Evolutionary conservation across 2,329 filamentous ascomycete species (phyloP), one percentile per base, ranked within the genome.

Genomic region (Fusarium haematococcum): DNA sequence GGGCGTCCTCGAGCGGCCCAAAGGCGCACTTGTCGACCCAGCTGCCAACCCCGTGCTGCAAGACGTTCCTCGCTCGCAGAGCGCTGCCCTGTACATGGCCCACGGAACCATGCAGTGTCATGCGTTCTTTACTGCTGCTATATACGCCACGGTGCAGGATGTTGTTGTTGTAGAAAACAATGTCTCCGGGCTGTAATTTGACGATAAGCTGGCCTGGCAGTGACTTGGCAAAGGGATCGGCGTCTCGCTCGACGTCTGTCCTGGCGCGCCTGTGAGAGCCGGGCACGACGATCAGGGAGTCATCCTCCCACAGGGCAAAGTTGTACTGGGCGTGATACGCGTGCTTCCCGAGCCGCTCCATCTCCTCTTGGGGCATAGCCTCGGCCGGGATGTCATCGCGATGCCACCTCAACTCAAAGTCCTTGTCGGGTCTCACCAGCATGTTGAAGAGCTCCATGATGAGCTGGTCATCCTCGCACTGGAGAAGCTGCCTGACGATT

Each of bases 371-470:
- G 0, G 90, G 80, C 0, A 86, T 87, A 0, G 91, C 93, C 1
- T 87, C 86, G n/a, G 91, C 87, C 4, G 91, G 86, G 56, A 97
- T 92, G 79, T 97, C 94, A 79, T 98, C 95, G 35, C 95, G 87
- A 81, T 98, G 95, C 95, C 95, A 97, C 58, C 92, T 86, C 59
- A 98, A 87, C 78, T 90, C 90, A 78, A 96, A 97, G 74, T 92
- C 90, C 4, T 80, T 76, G 43, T 91, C 90, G 0, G 95, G 95
- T 6, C 93, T 86, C 16, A 97, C 91, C 9, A 97, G 91, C 83
- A 97, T 88, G 80, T 98, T 98, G 84, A 95, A 95, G 20, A 98
- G 85, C 83, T 97, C 95, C 91, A 97, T 94, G 43, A 96, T 92
- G 25, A 98, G 85, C 2, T 91, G 86, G 6, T 92, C 90, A 37